Evolutionary conservation across 768 basidiomycete genomes (phyloP).

Genomic region (Clavaria fumosa): DNA sequence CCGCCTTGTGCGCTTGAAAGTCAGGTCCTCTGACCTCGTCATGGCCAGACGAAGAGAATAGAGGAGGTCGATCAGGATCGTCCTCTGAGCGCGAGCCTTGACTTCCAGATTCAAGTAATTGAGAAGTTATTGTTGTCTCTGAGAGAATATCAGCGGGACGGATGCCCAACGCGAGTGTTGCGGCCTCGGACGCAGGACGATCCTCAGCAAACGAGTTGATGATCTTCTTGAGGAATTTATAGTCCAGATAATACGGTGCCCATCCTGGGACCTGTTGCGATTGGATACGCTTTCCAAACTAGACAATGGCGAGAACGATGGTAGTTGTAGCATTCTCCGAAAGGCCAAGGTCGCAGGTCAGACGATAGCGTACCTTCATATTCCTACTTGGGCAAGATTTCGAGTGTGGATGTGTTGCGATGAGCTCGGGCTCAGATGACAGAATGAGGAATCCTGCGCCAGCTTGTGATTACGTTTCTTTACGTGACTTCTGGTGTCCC

Average conservation of each 20-base stretch:
- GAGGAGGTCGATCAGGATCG: conserved; percentile 35
- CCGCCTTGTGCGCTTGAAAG: conserved; percentile 90
- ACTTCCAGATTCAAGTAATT: conserved; percentile 17
- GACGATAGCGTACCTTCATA: conserved; percentile 23
- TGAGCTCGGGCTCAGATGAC: no score
- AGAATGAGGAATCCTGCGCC: no score
- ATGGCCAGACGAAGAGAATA: conserved; percentile 44
- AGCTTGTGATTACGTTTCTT: no score
- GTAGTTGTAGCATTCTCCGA: no score
- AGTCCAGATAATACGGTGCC: conserved; percentile 91
- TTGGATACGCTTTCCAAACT: conserved; percentile 99
- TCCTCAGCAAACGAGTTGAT: conserved; percentile 89
- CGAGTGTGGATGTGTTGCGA: no score
- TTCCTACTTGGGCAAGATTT: no score
- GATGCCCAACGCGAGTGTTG: conserved; percentile 68
- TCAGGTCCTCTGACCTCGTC: conserved; percentile 67
- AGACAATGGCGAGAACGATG: conserved; percentile 9
- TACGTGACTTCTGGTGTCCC: no score
- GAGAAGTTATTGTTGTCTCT: conserved; percentile 18
- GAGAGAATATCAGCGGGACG: conserved; percentile 44
- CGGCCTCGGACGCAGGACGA: conserved; percentile 81
- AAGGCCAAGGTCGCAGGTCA: no score
- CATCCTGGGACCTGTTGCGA: conserved; percentile 94
- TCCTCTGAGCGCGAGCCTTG: conserved; percentile 20
- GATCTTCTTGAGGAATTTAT: conserved; percentile 97